Percentiles rank a stretch among this genome's conserved stretches.
These are phyloP conservation scores for Gamarada debralockiae DNA, from an alignment of 495 filamentous ascomycete species.

Conservation along the genomic window DNA sequence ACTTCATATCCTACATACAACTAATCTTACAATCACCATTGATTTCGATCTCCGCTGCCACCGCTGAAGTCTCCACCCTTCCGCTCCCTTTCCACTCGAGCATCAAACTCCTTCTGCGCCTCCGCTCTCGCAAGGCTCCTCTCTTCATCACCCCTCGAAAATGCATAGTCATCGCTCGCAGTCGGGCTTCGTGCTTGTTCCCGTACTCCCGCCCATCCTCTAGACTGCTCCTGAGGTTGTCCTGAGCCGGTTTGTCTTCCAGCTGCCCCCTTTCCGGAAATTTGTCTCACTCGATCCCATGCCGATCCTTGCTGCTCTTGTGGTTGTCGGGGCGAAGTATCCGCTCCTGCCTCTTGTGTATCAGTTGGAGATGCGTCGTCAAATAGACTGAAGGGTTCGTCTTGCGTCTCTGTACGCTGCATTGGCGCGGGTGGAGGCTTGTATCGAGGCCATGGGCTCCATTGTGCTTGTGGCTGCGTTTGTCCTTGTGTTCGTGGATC, in stretches of 20 bases:
- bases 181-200: not conserved
- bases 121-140: constrained; percentile 35
- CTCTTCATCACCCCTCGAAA: constrained; percentile 10
- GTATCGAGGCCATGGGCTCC: not conserved
- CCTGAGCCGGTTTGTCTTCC: not conserved
- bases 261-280: constrained; percentile 3
- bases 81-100: constrained; percentile 42
- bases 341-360: constrained; percentile 14
- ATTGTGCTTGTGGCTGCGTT: not conserved
- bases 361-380: constrained; percentile 27
- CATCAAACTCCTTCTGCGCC: constrained; percentile 52
- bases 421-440: not conserved
- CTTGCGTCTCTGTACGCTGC: not conserved
- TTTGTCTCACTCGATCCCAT: constrained; percentile 21
- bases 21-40: constrained; percentile 14
- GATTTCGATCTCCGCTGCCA: constrained; percentile 11
- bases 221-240: not conserved
- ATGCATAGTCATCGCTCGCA: constrained; percentile 35
- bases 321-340: not conserved
- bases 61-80: constrained; percentile 28
- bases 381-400: constrained; percentile 10
- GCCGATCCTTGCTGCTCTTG: constrained; percentile 11
- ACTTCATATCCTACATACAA: not conserved
- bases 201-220: constrained; percentile 7
- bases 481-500: not conserved